A percentile compares a stretch with the other conserved stretches of the same genome.
Conservation (phyloP, 345 rosid species). For the Passiflora organensis region DNA sequence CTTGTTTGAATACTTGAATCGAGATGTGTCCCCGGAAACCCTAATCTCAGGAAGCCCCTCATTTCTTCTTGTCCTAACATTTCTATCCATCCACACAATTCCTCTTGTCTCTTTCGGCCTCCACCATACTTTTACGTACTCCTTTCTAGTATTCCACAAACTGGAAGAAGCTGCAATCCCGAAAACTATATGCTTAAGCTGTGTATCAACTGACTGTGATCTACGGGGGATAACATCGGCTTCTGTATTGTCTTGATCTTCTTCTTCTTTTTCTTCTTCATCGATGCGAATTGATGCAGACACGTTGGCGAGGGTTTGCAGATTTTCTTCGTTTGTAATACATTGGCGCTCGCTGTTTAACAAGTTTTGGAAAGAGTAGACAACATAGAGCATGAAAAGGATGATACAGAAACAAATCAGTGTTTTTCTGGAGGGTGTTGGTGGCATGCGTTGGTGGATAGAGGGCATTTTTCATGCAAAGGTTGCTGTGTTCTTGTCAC, state of each 20-base stretch:
- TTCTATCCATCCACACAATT: constrained; percentile 65
- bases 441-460: constrained; percentile 26
- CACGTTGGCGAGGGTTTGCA: constrained; percentile 22
- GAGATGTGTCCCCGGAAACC: constrained; percentile 58
- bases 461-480: constrained; percentile 15
- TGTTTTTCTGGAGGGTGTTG: constrained; percentile 22
- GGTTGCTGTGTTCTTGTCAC: too few species aligned
- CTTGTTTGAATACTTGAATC: constrained; percentile 56
- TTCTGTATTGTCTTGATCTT: constrained; percentile 2
- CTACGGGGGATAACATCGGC: constrained; percentile 10
- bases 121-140: constrained; percentile 83
- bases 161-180: constrained; percentile 70
- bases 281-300: constrained; percentile 17
- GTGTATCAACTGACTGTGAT: constrained; percentile 33
- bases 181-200: constrained; percentile 59
- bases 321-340: constrained; percentile 20
- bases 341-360: constrained; percentile 29
- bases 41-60: constrained; percentile 58
- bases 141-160: constrained; percentile 67
- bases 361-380: constrained; percentile 48
- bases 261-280: constrained; percentile 7
- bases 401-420: constrained; percentile 46
- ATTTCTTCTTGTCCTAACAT: constrained; percentile 28
- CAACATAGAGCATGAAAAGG: constrained; percentile 37
- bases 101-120: constrained; percentile 63